A percentile compares a stretch with the other conserved stretches of the same genome.
phyloP scores from a whole-genome alignment of 2,329 filamentous ascomycete species.

The Cladophialophora yegresii region DNA sequence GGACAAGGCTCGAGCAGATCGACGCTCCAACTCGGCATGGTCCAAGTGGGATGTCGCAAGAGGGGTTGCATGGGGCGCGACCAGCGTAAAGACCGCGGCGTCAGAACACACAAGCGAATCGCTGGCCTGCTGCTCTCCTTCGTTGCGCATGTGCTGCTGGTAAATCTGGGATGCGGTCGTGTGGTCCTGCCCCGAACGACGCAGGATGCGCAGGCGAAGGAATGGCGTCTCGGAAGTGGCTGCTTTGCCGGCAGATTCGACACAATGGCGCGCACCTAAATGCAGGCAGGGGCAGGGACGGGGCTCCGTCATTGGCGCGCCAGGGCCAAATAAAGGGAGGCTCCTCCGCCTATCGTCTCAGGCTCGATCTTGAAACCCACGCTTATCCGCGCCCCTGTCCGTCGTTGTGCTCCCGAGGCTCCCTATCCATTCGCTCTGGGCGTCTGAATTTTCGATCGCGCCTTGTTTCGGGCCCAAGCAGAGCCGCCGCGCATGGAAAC shows the following conservation, averaged over 20 bases:
- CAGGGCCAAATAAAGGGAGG: background rate
- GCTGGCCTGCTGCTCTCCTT: slow-evolving; percentile 9
- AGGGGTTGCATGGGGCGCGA: slow-evolving; percentile 11
- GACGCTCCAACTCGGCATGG: background rate
- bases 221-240: slow-evolving; percentile 1
- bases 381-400: background rate
- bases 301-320: background rate
- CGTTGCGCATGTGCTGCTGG: background rate
- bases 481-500: background rate
- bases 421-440: slow-evolving; percentile 13
- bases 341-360: slow-evolving; percentile 15
- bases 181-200: background rate
- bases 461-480: background rate
- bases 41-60: slow-evolving; percentile 15
- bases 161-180: background rate
- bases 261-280: slow-evolving; percentile 19
- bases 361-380: slow-evolving; percentile 8
- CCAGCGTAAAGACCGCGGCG: background rate
- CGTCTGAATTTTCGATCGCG: background rate
- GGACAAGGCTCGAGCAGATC: slow-evolving; percentile 6
- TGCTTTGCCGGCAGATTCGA: slow-evolving; percentile 12
- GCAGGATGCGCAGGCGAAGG: slow-evolving; percentile 8
- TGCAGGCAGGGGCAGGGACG: slow-evolving; percentile 10
- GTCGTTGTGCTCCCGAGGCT: background rate
- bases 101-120: slow-evolving; percentile 9